These are phyloP conservation scores for Linaria vulgaris DNA, from an alignment of 257 asterid species.

Conservation along the genomic window DNA sequence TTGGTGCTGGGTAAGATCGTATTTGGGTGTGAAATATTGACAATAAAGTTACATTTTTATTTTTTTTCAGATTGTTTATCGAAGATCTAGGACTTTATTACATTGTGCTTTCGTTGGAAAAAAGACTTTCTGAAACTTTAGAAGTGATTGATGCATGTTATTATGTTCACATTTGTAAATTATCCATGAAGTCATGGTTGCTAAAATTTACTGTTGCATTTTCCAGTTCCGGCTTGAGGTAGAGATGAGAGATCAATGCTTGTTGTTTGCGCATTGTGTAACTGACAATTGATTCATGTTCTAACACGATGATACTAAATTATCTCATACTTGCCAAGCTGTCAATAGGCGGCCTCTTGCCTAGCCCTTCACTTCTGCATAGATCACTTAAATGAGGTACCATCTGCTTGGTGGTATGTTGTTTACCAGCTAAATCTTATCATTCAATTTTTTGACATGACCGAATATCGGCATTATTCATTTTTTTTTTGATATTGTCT, in stretches of 20 bases:
- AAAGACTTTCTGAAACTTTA: too few species aligned
- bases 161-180: conserved; percentile 2
- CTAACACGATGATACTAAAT: conserved; percentile 83
- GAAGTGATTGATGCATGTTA: conserved; percentile 15
- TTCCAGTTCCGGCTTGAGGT: conserved; percentile 11
- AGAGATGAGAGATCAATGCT: conserved; percentile 9
- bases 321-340: conserved; percentile 92
- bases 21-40: too few species aligned
- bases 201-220: not conserved
- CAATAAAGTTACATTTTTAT: too few species aligned
- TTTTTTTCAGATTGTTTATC: too few species aligned
- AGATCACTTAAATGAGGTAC: conserved; percentile 85
- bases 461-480: too few species aligned
- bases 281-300: conserved; percentile 26
- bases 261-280: conserved; percentile 1
- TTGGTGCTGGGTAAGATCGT: too few species aligned
- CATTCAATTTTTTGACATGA: too few species aligned
- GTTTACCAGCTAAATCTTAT: too few species aligned
- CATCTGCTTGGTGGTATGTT: conserved; percentile 18
- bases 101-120: too few species aligned
- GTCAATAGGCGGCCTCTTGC: conserved; percentile 84
- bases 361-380: conserved; percentile 54
- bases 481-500: too few species aligned
- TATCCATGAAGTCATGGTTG: too few species aligned
- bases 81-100: too few species aligned